Conservation (phyloP, 2,329 filamentous ascomycete species). For the Botrytis byssoidea region DNA sequence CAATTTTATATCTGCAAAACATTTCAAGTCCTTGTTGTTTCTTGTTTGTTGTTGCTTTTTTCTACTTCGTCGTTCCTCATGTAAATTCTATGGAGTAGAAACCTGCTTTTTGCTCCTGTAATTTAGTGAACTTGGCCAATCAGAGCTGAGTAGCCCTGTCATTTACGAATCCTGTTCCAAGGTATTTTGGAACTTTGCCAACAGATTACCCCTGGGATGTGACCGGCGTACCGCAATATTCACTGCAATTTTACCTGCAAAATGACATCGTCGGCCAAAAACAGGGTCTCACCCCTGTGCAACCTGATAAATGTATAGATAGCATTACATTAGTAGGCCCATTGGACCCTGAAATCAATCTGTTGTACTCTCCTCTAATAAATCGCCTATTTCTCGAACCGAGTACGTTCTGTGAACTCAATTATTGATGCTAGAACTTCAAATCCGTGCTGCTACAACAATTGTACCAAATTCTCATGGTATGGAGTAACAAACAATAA, state of each 20-base stretch:
- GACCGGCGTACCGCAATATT: not conserved
- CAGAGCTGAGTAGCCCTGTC: not conserved
- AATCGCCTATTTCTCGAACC: not conserved
- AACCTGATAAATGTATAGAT: not conserved
- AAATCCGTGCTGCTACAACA: not conserved
- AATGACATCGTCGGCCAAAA: constrained; percentile 24
- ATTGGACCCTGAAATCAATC: not conserved
- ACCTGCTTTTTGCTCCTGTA: constrained; percentile 3
- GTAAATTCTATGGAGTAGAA: not conserved
- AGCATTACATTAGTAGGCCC: not conserved
- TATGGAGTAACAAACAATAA: not conserved
- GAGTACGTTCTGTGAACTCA: no score
- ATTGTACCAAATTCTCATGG: not conserved
- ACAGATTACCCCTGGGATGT: not conserved
- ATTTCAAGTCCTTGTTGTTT: not conserved
- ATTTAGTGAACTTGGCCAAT: not conserved
- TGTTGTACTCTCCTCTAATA: not conserved
- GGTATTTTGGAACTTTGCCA: not conserved
- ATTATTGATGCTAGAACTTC: constrained; percentile 2
- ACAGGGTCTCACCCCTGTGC: constrained; percentile 19
- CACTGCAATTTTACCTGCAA: constrained; percentile 23
- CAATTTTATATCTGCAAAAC: not conserved
- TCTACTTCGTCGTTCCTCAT: not conserved
- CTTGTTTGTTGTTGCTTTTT: not conserved
- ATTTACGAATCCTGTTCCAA: not conserved